A percentile compares a stretch with the other conserved stretches of the same genome.
phyloP scores from a whole-genome alignment of 2,329 filamentous ascomycete genomes.

The Aspergillus awamori region DNA sequence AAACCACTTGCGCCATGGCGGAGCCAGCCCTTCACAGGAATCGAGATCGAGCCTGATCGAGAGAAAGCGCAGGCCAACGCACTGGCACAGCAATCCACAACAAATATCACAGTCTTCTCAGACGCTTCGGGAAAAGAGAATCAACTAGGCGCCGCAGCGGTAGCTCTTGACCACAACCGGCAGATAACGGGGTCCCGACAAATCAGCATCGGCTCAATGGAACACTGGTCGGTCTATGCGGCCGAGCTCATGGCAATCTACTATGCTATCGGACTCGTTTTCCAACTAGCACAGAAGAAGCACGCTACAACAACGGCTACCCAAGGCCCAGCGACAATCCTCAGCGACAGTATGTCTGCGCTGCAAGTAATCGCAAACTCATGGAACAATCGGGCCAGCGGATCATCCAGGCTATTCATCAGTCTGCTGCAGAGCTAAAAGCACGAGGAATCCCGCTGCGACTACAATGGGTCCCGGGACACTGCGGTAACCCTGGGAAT shows the following conservation, averaged over 20 bases:
- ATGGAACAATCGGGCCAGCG: constrained; percentile 22
- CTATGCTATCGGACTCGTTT: constrained; percentile 15
- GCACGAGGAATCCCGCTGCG: constrained; percentile 12
- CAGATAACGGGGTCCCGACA: constrained; percentile 14
- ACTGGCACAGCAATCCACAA: background rate
- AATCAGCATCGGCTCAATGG: constrained; percentile 16
- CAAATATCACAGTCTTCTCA: constrained; percentile 23
- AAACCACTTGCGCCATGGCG: constrained; percentile 26
- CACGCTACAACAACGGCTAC: no score
- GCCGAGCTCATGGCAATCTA: constrained; percentile 22
- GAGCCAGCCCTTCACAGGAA: constrained; percentile 23
- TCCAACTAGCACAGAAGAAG: no score
- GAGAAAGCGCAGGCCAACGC: constrained; percentile 18
- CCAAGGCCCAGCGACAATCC: constrained; percentile 15
- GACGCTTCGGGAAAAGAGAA: constrained; percentile 25
- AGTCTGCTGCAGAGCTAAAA: constrained; percentile 18
- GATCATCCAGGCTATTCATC: constrained; percentile 24
- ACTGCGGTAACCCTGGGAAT: constrained; percentile 9
- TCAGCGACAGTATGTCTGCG: constrained; percentile 24
- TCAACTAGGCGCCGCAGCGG: constrained; percentile 12
- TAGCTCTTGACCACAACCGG: constrained; percentile 15
- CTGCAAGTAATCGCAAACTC: constrained; percentile 21
- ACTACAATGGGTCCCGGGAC: constrained; percentile 17
- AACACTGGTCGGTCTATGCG: constrained; percentile 19
- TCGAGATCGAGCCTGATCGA: constrained; percentile 26